Base-by-base conservation (phyloP, 2,329 filamentous ascomycete species). In the Phoma herbarum region DNA sequence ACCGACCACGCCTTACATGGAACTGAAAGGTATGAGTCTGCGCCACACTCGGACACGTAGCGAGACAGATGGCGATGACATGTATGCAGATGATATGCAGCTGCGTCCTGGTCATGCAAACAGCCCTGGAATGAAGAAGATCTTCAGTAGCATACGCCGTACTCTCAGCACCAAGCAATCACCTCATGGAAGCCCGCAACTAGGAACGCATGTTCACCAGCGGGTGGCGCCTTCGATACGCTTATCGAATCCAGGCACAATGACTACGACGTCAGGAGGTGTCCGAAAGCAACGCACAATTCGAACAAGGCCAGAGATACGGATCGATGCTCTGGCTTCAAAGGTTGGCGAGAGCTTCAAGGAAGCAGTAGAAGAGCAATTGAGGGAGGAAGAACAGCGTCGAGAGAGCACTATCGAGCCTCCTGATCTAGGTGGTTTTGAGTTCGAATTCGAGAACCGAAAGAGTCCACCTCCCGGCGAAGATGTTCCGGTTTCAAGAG, bases 91-190 rank as follows among this genome's bases (percentile, higher is more conserved):
- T 16, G 69, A 75, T 25, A 29, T 67, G 35, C 64, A 72, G 52
- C 56, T 64, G 8, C 62, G 68, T 55, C 61, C 63, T 37, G 66
- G 64, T 1, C 61, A 73, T 55, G 61, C 67, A 35, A 64, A 66
- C 22, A 45, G 76, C 52, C 89, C 90, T 29, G 92, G 91, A 2
- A 91, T 97, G 84, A 93, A 89, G 76, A 95, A 88, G 67, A 85
- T 98, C 0, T 84, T 99, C 49, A 91, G 93, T 7, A 94, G 91
- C 62, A 91, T 98, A 35, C 90, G 93, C 18, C 88, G 92, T 62
- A 93, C 89, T 6, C 77, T 97, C 47, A 92, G 92, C 73, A 91
- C 83, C 14, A 80, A 80, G 52, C 79, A 82, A 48, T 60, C 69
- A 18, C 61, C 64, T 31, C 58, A 60, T 29, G 63, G 67, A 25